phyloP scores from a whole-genome alignment of 192 early-diverging fungal genomes.

The Umbelopsis ramanniana region DNA sequence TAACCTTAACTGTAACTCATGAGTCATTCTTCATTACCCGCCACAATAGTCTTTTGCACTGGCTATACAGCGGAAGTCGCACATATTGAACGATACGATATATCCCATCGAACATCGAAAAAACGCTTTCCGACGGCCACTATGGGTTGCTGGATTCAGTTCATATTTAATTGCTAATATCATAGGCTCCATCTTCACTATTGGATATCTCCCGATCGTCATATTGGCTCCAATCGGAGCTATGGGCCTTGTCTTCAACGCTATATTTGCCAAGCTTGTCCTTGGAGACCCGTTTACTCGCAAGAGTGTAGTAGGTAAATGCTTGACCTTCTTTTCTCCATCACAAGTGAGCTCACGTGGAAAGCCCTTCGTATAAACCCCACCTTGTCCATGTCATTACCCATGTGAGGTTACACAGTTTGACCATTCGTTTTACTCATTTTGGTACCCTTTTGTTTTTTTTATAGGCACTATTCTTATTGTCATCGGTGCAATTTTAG shows the following conservation, averaged over 20 bases:
- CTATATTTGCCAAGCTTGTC: slow-evolving; percentile 69
- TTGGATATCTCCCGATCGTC: slow-evolving; percentile 78
- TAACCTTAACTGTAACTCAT: background rate
- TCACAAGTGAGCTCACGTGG: slow-evolving; percentile 16
- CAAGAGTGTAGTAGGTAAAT: slow-evolving; percentile 57
- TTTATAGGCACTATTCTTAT: slow-evolving; percentile 68
- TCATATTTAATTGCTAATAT: slow-evolving; percentile 73
- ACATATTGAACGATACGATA: slow-evolving; percentile 61
- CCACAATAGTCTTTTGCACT: slow-evolving; percentile 72
- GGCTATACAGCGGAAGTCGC: slow-evolving; percentile 77
- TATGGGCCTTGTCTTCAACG: slow-evolving; percentile 76
- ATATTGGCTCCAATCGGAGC: slow-evolving; percentile 79
- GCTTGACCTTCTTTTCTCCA: background rate
- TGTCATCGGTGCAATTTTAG: slow-evolving; percentile 63
- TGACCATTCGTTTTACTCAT: background rate
- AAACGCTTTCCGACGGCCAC: slow-evolving; percentile 54
- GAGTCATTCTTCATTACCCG: slow-evolving; percentile 41
- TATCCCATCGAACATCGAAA: slow-evolving; percentile 53
- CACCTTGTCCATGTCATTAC: background rate
- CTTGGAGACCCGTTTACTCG: slow-evolving; percentile 66
- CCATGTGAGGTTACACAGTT: slow-evolving; percentile 22
- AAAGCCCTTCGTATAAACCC: background rate
- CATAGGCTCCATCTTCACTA: slow-evolving; percentile 70
- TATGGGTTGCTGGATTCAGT: slow-evolving; percentile 72
- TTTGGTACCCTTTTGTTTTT: background rate